Evolutionary conservation across 495 filamentous ascomycete species (phyloP).

Genomic region (Pyrenopolyporus hunteri): DNA sequence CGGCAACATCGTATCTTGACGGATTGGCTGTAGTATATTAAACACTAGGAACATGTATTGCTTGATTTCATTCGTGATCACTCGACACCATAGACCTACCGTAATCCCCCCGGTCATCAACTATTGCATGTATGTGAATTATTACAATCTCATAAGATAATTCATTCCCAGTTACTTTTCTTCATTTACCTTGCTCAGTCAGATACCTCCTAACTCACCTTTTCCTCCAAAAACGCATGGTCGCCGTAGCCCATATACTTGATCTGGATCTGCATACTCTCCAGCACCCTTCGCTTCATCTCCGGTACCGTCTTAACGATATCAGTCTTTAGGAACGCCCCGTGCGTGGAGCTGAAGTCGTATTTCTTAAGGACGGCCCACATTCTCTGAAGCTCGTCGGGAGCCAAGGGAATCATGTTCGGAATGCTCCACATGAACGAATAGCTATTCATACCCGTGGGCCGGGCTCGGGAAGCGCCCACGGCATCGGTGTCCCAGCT

Average conservation of each 20-base stretch:
- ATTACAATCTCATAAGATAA: no score
- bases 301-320: slow-evolving; percentile 52
- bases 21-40: not conserved
- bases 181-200: no score
- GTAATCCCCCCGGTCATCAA: no score
- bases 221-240: slow-evolving; percentile 54
- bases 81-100: no score
- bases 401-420: slow-evolving; percentile 77
- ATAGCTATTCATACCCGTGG: slow-evolving; percentile 64
- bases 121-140: no score
- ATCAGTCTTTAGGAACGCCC: slow-evolving; percentile 67
- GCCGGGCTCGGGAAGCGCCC: slow-evolving; percentile 50
- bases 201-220: slow-evolving; percentile 11
- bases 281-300: slow-evolving; percentile 68
- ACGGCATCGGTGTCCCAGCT: slow-evolving; percentile 48
- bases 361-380: slow-evolving; percentile 59
- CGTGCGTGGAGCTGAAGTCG: slow-evolving; percentile 68
- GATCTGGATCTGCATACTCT: slow-evolving; percentile 77
- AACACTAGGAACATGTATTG: not conserved
- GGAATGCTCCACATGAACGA: slow-evolving; percentile 81
- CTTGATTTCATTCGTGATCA: not conserved
- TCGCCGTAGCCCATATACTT: slow-evolving; percentile 59
- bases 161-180: not conserved
- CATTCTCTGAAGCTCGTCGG: slow-evolving; percentile 59
- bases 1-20: not conserved